Evolutionary conservation across 2,329 filamentous ascomycete species (phyloP), one percentile per base, ranked within the genome.

Genomic region (Sporothrix euskadiensis): DNA sequence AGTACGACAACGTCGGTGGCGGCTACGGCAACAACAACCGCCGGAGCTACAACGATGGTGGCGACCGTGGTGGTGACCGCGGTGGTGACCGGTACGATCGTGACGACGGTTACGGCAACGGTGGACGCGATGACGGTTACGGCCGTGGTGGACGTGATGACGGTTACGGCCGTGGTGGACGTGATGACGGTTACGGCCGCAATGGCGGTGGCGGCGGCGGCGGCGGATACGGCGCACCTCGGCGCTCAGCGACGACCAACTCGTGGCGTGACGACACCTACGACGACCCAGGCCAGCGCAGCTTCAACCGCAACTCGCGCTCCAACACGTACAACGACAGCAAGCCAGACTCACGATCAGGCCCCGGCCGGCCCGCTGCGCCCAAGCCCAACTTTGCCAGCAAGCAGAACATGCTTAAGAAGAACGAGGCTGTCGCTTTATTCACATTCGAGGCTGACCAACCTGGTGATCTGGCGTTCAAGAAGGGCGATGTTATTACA

Each of bases 401-500:
- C 78, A 89, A 89, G 81, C 84, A 87, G 68, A 85, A 84, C 0
- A 75, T 84, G 74, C 79, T 90, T 74, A 88, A 86, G 80, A 86
- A 88, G 77, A 94, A 98, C 77, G 93, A 98, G 82, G 96, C 94
- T 0, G 86, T 98, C 26, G 96, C 96, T 2, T 86, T 98, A 75
- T 98, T 92, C 82, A 97, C 93, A 1, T 99, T 99, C 80, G 95
- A 98, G 76, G 91, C 94, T 0, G 95, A 97, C 79, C 94, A 98
- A 81, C 90, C 94, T 0, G 95, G 95, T 4, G 95, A 99, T 81
- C 81, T 98, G 73, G 93, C 91, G 0, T 99, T 99, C 83, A 97
- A 97, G 85, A 99, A 99, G 86, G 96, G 96, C 26, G 96, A 99
- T 41, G 83, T 98, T 73, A 98, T 99, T 77, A 98, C 94, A 0